Conservation (phyloP, 768 basidiomycete species). For the Rhizopogon vesiculosus region DNA sequence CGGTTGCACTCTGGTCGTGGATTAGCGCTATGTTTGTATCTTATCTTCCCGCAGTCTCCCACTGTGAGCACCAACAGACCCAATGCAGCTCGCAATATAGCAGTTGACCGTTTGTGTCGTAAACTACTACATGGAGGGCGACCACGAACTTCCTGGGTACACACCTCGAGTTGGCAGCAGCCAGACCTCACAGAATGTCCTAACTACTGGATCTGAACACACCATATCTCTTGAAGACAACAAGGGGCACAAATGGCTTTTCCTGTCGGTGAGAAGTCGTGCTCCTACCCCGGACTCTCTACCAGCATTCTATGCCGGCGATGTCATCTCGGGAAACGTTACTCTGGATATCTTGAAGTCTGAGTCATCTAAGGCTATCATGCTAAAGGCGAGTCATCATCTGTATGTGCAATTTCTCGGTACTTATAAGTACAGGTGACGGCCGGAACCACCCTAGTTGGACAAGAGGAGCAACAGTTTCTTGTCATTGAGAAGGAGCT, state of each 20-base stretch:
- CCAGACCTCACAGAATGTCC: background rate
- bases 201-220: constrained; percentile 25
- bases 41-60: background rate
- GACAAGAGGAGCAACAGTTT: constrained; percentile 50
- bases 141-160: constrained; percentile 14
- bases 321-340: constrained; percentile 45
- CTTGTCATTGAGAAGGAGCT: constrained; percentile 37
- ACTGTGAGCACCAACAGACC: background rate
- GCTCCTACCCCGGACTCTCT: constrained; percentile 30
- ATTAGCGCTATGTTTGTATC: background rate
- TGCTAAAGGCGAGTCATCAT: constrained; percentile 25
- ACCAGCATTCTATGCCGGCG: constrained; percentile 44
- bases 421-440: constrained; percentile 28
- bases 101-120: background rate
- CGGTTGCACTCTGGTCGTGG: background rate
- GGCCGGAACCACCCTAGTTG: constrained; percentile 47
- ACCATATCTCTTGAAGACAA: constrained; percentile 37
- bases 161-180: constrained; percentile 5
- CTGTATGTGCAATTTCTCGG: background rate
- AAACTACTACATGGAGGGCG: constrained; percentile 1
- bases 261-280: constrained; percentile 41
- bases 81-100: background rate
- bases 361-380: constrained; percentile 44
- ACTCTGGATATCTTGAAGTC: constrained; percentile 46
- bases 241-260: constrained; percentile 42